These are phyloP conservation scores for Rhododendron vialii DNA, from an alignment of 148 eudicot species.

Conservation along the genomic window DNA sequence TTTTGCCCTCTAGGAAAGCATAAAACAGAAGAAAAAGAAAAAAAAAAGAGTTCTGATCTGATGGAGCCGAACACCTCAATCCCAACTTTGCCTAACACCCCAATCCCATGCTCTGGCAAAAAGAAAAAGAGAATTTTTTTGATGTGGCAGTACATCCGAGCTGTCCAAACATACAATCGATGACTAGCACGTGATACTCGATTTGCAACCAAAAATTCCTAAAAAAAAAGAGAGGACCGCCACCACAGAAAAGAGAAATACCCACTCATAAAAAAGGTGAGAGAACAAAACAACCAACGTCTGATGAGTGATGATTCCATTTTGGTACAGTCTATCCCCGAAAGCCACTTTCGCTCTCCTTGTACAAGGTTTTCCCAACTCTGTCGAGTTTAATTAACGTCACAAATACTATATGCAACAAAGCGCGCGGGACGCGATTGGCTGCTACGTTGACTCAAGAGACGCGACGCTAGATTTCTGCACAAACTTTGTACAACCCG, in stretches of 20 bases:
- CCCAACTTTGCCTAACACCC: not conserved
- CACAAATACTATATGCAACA: not conserved
- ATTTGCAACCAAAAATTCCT: too few species aligned
- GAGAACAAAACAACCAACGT: not conserved
- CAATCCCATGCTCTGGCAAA: not conserved
- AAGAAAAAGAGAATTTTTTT: too few species aligned
- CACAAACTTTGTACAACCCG: not conserved
- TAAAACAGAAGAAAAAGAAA: not conserved
- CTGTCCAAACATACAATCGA: too few species aligned
- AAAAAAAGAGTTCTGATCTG: not conserved
- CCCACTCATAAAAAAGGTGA: not conserved
- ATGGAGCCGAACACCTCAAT: not conserved
- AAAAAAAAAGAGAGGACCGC: not conserved
- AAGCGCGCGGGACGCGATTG: not conserved
- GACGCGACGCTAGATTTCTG: not conserved
- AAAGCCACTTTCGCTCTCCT: not conserved
- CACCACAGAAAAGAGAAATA: not conserved
- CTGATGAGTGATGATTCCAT: too few species aligned
- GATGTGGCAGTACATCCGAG: fast-evolving
- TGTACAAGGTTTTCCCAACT: not conserved
- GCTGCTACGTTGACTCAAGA: not conserved
- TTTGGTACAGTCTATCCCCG: too few species aligned
- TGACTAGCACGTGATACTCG: too few species aligned
- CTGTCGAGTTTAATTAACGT: too few species aligned
- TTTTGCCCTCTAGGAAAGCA: not conserved